phyloP scores from a whole-genome alignment of 768 basidiomycete species.

The Artomyces pyxidatus region DNA sequence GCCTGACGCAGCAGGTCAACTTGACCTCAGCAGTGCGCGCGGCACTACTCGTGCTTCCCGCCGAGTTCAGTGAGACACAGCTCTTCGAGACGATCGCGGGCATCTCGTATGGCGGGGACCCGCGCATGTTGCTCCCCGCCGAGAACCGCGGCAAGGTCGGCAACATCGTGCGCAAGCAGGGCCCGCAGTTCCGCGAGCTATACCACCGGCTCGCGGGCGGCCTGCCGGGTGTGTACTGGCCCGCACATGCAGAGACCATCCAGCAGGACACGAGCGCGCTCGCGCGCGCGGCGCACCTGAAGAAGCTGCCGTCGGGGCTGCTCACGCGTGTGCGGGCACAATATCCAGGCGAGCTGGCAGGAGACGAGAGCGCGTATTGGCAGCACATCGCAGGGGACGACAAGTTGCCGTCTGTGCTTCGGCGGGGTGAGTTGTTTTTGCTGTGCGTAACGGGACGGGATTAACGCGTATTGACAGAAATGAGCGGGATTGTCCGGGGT shows the following conservation, averaged over 20 bases:
- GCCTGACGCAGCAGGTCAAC: constrained; percentile 90
- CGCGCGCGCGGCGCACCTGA: constrained; percentile 64
- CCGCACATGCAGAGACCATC: constrained; percentile 36
- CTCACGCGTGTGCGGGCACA: constrained; percentile 45
- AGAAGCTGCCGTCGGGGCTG: constrained; percentile 69
- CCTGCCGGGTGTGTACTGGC: constrained; percentile 77
- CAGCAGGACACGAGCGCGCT: constrained; percentile 69
- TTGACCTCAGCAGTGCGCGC: constrained; percentile 83
- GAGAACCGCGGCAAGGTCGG: constrained; percentile 93
- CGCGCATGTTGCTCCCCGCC: constrained; percentile 87
- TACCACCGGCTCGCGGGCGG: constrained; percentile 76
- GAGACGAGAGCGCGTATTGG: constrained; percentile 74
- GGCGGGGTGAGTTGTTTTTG: constrained; percentile 33
- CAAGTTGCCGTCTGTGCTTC: constrained; percentile 42
- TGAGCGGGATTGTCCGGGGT: constrained; percentile 66
- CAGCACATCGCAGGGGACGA: constrained; percentile 58
- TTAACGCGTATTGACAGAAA: constrained; percentile 40
- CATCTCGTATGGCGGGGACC: constrained; percentile 84
- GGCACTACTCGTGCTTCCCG: constrained; percentile 81
- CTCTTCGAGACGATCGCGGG: constrained; percentile 83
- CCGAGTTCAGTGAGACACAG: constrained; percentile 70
- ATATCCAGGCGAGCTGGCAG: constrained; percentile 32
- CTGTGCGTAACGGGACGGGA: not conserved
- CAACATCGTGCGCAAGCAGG: constrained; percentile 87
- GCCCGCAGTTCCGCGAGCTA: constrained; percentile 76